Evolutionary conservation across 345 rosid species (phyloP).

Genomic region (Microthlaspi erraticum): DNA sequence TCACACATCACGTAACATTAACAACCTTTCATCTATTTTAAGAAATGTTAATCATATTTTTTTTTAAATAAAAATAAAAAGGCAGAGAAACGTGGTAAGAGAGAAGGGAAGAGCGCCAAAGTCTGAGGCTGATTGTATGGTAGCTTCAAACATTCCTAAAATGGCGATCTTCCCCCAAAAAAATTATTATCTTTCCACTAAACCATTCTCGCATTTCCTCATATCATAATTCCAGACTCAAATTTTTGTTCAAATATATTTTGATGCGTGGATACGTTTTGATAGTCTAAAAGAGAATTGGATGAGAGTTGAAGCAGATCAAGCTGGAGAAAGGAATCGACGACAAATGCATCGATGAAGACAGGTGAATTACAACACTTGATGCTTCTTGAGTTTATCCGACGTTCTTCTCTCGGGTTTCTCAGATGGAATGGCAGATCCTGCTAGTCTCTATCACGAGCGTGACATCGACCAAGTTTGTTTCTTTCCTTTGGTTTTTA

Average conservation of each 20-base stretch:
- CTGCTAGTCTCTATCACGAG: slow-evolving; percentile 68
- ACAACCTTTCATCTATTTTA: slow-evolving; percentile 38
- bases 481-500: background rate
- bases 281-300: slow-evolving; percentile 29
- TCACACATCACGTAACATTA: slow-evolving; percentile 9
- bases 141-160: slow-evolving; percentile 56
- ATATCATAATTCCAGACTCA: slow-evolving; percentile 16
- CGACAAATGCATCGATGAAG: slow-evolving; percentile 89
- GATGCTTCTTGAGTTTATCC: slow-evolving; percentile 61
- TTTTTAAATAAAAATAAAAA: background rate
- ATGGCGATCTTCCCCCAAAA: slow-evolving; percentile 33
- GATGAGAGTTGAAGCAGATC: slow-evolving; percentile 50
- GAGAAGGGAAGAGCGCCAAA: slow-evolving; percentile 61
- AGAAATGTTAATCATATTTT: slow-evolving; percentile 29
- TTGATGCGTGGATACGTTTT: slow-evolving; percentile 17
- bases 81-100: slow-evolving; percentile 52
- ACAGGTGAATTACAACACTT: slow-evolving; percentile 61
- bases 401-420: slow-evolving; percentile 53
- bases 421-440: slow-evolving; percentile 99
- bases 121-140: slow-evolving; percentile 53
- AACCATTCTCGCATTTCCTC: slow-evolving; percentile 28
- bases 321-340: slow-evolving; percentile 45
- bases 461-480: slow-evolving; percentile 90
- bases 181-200: slow-evolving; percentile 38
- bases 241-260: background rate